A percentile compares a stretch with the other conserved stretches of the same genome.
Conservation (phyloP, 192 early-diverging fungal species). For the Pilobolus umbonatus region DNA sequence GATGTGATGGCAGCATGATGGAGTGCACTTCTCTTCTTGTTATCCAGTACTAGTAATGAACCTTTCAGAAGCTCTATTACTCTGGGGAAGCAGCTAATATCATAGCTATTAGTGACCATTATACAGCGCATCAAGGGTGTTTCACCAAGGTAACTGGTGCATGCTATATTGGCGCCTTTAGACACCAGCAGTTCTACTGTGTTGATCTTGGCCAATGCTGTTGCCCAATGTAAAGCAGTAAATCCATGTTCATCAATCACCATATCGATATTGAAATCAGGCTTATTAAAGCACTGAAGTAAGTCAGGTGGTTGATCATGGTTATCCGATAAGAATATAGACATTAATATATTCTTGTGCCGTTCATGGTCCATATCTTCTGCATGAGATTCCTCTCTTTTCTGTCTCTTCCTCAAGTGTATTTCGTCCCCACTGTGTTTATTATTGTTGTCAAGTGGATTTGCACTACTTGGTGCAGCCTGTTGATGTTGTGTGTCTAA, state of each 20-base stretch:
- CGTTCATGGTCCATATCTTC: slow-evolving; percentile 42
- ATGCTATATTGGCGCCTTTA: slow-evolving; percentile 62
- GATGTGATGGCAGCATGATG: slow-evolving; percentile 84
- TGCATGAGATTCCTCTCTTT: not conserved
- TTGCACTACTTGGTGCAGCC: not conserved
- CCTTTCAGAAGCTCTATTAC: slow-evolving; percentile 67
- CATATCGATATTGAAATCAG: slow-evolving; percentile 71
- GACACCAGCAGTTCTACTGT: slow-evolving; percentile 76
- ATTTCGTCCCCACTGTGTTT: not conserved
- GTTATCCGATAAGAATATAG: slow-evolving; percentile 80
- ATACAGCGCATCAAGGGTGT: slow-evolving; percentile 87
- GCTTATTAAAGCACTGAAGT: slow-evolving; percentile 34
- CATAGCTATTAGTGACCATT: slow-evolving; percentile 80
- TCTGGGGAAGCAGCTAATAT: slow-evolving; percentile 66
- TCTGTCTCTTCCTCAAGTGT: not conserved
- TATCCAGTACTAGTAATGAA: slow-evolving; percentile 66
- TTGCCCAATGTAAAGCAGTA: slow-evolving; percentile 93
- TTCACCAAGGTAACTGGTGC: slow-evolving; percentile 77
- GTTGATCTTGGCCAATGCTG: slow-evolving; percentile 73
- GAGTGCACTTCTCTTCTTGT: slow-evolving; percentile 70
- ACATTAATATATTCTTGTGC: slow-evolving; percentile 75
- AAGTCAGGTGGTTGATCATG: slow-evolving; percentile 51
- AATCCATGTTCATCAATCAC: slow-evolving; percentile 93
- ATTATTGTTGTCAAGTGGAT: not conserved
- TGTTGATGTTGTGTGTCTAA: not conserved